phyloP scores from a whole-genome alignment of 768 basidiomycete species.

The Hypsizygus marmoreus region DNA sequence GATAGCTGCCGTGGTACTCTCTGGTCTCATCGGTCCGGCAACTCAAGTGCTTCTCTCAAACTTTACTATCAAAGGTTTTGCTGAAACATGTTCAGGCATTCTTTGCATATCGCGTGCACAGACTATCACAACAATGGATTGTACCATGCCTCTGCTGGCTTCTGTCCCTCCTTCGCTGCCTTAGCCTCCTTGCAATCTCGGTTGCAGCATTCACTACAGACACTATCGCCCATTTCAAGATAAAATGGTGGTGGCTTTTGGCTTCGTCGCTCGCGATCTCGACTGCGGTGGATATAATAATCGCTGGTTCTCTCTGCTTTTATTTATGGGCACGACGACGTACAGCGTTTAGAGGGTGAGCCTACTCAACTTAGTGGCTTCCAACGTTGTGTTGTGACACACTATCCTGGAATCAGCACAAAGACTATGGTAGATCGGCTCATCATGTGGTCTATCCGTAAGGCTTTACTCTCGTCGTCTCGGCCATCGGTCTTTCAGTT shows the following conservation, averaged over 20 bases:
- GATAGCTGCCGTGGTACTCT: constrained; percentile 1
- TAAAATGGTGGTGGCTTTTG: constrained; percentile 10
- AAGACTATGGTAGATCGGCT: constrained; percentile 11
- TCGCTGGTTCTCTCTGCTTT: constrained; percentile 7
- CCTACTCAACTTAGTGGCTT: not conserved
- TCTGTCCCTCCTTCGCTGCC: constrained; percentile 4
- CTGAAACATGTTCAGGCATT: constrained; percentile 10
- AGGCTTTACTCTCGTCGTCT: constrained; percentile 2
- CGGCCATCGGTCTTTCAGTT: not conserved
- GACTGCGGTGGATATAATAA: constrained; percentile 11
- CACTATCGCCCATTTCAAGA: constrained; percentile 5
- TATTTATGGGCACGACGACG: constrained; percentile 7
- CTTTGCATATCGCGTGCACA: constrained; percentile 15
- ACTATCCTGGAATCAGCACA: constrained; percentile 1
- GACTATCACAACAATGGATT: constrained; percentile 1
- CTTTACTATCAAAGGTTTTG: too few species aligned
- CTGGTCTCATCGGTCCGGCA: constrained; percentile 11
- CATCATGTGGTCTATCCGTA: constrained; percentile 15
- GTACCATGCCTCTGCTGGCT: constrained; percentile 11
- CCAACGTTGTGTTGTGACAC: not conserved
- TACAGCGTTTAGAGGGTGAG: constrained; percentile 3
- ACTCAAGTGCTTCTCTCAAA: constrained; percentile 6
- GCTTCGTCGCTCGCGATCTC: constrained; percentile 9
- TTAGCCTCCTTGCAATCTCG: constrained; percentile 9
- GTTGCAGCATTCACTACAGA: not conserved